phyloP scores from a whole-genome alignment of 176 grass and related monocot genomes.

The sorghum (Sorghum bicolor) region DNA sequence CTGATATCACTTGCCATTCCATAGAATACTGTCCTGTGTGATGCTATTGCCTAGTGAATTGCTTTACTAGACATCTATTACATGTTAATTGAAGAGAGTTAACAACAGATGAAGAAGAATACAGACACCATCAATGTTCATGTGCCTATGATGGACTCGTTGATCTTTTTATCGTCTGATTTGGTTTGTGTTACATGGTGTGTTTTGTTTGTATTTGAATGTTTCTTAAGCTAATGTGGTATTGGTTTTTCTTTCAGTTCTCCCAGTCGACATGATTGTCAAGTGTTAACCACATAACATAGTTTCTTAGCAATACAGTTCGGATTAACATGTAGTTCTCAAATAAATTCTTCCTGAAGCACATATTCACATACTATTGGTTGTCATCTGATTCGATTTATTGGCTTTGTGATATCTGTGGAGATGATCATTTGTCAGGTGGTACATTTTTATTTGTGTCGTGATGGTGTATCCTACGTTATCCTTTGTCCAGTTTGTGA shows the following conservation, averaged over 20 bases:
- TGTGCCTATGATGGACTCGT: neutral
- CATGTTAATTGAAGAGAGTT: neutral
- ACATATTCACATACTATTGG: neutral
- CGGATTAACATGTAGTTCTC: neutral
- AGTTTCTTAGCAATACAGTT: neutral
- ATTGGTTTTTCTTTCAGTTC: neutral
- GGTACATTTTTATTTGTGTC: neutral
- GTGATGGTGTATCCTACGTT: neutral
- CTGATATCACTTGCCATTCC: neutral
- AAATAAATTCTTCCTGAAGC: slow-evolving; percentile 10
- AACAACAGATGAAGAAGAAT: slow-evolving; percentile 16
- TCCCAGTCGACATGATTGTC: neutral
- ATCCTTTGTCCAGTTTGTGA: neutral
- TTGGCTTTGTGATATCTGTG: slow-evolving; percentile 9
- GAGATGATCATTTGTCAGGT: neutral
- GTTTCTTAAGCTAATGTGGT: neutral
- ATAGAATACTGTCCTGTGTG: neutral
- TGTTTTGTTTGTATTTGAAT: neutral
- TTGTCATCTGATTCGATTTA: neutral
- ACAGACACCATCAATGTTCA: neutral
- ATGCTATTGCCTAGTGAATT: neutral
- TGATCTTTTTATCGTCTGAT: neutral
- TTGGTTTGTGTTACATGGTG: neutral
- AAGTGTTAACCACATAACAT: neutral
- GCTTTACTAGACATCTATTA: neutral